Evolutionary conservation across 371 early-diverging fungal genomes (phyloP), one percentile per base, ranked within the genome.

Genomic region (Mortierella sp.): DNA sequence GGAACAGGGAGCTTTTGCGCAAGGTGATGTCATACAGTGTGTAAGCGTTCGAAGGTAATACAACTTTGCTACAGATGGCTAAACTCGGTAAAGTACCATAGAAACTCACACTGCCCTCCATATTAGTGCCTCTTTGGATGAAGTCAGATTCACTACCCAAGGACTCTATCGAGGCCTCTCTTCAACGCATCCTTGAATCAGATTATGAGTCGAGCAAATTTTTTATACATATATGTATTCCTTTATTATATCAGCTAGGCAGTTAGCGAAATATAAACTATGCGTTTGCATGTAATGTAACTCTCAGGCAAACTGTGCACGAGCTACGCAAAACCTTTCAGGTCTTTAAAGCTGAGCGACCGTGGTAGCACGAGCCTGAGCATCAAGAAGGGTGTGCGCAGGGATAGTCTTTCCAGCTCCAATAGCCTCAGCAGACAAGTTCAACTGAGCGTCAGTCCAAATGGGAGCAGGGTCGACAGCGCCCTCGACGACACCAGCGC

Each of bases 401-500:
- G 57, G 8, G 4, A 24, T 16, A n/a, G 32, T n/a, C 55, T 69
- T 65, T 58, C 48, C 16, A 21, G 32, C 28, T 24, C 73, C 78
- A 48, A 73, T 43, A 10, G 60, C 69, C 24, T 70, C 24, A n/a
- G 67, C 40, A 15, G 77, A 76, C 21, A 78, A 58, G 52, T 65
- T 76, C 43, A 92, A 82, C 62, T 92, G 93, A 28, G 83, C 81
- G 33, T 91, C 89, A 8, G 90, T 86, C 93, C 93, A 92, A 64
- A 92, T 86, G 33, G 93, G 93, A 24, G 77, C 71, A 28, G 87
- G 81, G 16, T 77, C 73, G 9, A 48, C 60, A 13, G 86, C 77
- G 15, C 84, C 72, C 33, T 78, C 70, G 40, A 96, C 97, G 59
- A 98, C 97, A 63, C 97, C 96, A 76, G 96, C 95, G 71, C 94